Conservation (phyloP, 192 early-diverging fungal genomes). For the Dissophora globulifera region DNA sequence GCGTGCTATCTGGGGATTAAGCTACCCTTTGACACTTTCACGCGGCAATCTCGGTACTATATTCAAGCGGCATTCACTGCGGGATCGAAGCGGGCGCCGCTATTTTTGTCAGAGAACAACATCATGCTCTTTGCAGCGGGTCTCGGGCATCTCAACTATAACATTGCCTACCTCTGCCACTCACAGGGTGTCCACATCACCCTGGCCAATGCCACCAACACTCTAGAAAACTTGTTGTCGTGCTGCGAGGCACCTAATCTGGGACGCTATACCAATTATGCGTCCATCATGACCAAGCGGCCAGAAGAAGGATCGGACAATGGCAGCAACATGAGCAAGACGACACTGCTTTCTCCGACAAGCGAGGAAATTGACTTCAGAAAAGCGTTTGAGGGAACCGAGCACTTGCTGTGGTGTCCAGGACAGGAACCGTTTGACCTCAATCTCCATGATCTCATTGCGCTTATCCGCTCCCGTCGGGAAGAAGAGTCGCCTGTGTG, state of each 20-base stretch:
- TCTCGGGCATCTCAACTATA: constrained; percentile 65
- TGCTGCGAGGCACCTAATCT: constrained; percentile 60
- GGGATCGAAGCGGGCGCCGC: constrained; percentile 50
- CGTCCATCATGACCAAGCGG: constrained; percentile 15
- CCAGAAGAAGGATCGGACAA: background rate
- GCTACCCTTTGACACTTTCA: constrained; percentile 56
- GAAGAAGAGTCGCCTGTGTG: constrained; percentile 45
- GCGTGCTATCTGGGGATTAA: constrained; percentile 65
- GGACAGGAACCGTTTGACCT: constrained; percentile 47
- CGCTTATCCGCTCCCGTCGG: constrained; percentile 29
- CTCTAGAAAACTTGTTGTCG: constrained; percentile 57
- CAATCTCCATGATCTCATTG: constrained; percentile 24
- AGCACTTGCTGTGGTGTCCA: constrained; percentile 30
- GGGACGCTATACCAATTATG: constrained; percentile 59
- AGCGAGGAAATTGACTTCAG: constrained; percentile 37
- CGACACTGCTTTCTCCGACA: background rate
- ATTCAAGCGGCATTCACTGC: constrained; percentile 21
- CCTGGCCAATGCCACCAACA: constrained; percentile 57
- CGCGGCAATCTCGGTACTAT: constrained; percentile 29
- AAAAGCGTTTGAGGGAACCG: background rate
- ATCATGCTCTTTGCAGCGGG: constrained; percentile 53
- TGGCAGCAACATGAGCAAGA: background rate
- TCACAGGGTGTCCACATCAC: constrained; percentile 65
- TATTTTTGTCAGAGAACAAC: constrained; percentile 60
- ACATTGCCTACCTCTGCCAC: constrained; percentile 68